Conservation (phyloP, 345 rosid genomes). For the Draba incana region DNA sequence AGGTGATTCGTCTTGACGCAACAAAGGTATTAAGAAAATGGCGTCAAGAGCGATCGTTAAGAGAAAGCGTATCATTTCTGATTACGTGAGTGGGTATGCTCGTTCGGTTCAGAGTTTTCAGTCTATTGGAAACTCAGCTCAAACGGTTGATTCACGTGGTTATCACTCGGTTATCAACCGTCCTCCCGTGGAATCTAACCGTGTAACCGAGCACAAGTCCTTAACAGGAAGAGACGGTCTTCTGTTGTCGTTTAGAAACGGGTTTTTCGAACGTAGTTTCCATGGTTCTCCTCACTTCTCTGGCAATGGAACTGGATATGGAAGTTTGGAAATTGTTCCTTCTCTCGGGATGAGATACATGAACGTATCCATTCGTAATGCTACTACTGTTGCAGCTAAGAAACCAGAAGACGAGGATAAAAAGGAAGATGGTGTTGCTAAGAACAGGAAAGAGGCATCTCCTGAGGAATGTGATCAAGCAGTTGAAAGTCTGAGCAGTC, state of each 20-base stretch:
- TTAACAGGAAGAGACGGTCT: conserved; percentile 38
- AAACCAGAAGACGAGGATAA: conserved; percentile 70
- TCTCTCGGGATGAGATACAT: conserved; percentile 44
- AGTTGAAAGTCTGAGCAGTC: conserved; percentile 65
- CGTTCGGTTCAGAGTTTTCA: conserved; percentile 51
- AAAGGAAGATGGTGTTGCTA: conserved; percentile 45
- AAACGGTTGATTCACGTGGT: conserved; percentile 37
- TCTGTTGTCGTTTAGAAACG: conserved; percentile 32
- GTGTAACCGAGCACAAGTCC: conserved; percentile 26
- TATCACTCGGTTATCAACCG: conserved; percentile 33
- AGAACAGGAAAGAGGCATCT: conserved; percentile 65
- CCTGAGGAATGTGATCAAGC: conserved; percentile 84
- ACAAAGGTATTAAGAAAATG: conserved; percentile 46
- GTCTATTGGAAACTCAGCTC: conserved; percentile 40
- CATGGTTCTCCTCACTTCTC: conserved; percentile 38
- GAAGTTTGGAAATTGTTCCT: conserved; percentile 38
- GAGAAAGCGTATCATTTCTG: conserved; percentile 54
- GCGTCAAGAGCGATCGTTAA: conserved; percentile 71
- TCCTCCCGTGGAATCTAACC: conserved; percentile 25
- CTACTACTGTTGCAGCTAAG: conserved; percentile 66
- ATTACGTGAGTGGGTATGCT: conserved; percentile 48
- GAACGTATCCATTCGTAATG: conserved; percentile 47
- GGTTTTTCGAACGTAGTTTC: conserved; percentile 33
- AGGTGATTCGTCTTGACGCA: conserved; percentile 26
- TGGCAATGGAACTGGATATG: conserved; percentile 35